Base-by-base conservation (phyloP, 495 filamentous ascomycete species). In the Delitschia confertaspora region DNA sequence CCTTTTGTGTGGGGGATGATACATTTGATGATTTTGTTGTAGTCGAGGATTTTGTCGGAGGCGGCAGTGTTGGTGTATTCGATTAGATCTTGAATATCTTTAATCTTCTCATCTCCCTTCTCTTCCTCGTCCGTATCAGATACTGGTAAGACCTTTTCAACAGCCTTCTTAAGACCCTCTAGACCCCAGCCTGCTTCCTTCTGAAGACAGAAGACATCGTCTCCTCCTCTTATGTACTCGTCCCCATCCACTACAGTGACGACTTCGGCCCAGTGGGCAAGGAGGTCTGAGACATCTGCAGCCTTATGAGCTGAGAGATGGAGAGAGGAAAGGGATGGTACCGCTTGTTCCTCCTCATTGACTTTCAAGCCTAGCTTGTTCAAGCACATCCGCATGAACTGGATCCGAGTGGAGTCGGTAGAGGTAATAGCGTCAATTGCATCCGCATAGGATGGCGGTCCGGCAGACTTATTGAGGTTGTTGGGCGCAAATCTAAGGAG, bases 181-280 rank as follows among this genome's bases (percentile, higher is more conserved):
- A 82, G 58, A n/a, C 76, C 77, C 76, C 78, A 88, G 19, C 69
- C 64, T 0, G 76, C 78, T 22, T 45, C 33, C 37, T 69, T 70
- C 47, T 87, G 75, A 19, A 98, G 64, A 31, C 79, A 76, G 59
- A 98, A 96, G 4, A 74, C 80, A 56, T 98, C 91, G 51, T 84
- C 81, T 42, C 91, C 84, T 19, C 79, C 86, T 59, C 81, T 81
- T 49, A 98, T 80, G 58, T 78, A 84, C 42, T 88, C 79, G 39
- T 80, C 71, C 2, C 71, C 72, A 29, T 79, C 73, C 34, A 86
- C 78, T 26, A 67, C 68, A 6, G 73, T 79, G 46, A 85, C 79
- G 38, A 82, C 74, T 13, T 84, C 80, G 40, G 75, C 67, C 61
- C 82, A 76, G 3, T 74, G 71, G 27, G 67, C 65, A 13, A 93